These are phyloP conservation scores for Canavalia ensiformis DNA, from an alignment of 306 rosid genomes.

Conservation along the genomic window DNA sequence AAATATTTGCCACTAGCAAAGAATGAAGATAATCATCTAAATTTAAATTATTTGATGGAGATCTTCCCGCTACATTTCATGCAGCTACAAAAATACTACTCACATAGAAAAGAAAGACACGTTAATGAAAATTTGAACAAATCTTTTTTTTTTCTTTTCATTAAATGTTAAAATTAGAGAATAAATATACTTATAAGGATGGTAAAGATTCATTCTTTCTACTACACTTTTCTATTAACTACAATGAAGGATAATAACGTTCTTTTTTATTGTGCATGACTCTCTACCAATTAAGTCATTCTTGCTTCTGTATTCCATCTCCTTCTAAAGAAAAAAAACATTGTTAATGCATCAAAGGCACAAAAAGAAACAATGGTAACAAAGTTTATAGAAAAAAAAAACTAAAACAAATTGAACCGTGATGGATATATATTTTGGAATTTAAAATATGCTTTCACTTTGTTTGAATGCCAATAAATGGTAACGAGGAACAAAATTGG, in stretches of 20 bases:
- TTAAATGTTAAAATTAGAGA: conserved; percentile 25
- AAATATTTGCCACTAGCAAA: conserved; percentile 95
- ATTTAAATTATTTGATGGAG: conserved; percentile 86
- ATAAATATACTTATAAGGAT: conserved; percentile 79
- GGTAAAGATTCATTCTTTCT: conserved; percentile 94
- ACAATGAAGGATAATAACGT: conserved; percentile 53
- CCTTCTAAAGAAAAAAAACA: conserved; percentile 68
- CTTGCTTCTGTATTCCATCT: conserved; percentile 79
- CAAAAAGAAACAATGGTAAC: neutral
- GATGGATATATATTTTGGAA: conserved; percentile 15
- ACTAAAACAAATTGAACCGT: neutral
- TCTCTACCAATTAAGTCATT: conserved; percentile 96
- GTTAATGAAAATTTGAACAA: conserved; percentile 43
- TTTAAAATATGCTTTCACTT: conserved; percentile 41
- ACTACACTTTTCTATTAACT: conserved; percentile 84
- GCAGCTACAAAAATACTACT: conserved; percentile 93
- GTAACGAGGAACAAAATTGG: neutral
- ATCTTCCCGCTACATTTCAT: conserved; percentile 99
- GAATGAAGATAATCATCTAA: conserved; percentile 97
- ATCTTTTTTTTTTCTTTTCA: neutral
- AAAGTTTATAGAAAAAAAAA: neutral
- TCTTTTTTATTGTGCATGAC: conserved; percentile 87
- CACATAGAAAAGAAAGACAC: conserved; percentile 37
- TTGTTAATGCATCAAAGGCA: conserved; percentile 45
- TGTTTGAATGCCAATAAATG: conserved; percentile 54